A percentile compares a stretch with the other conserved stretches of the same genome.
These are phyloP conservation scores for Pseudozyma sp. DNA, from an alignment of 1,284 basidiomycete genomes.

Conservation along the genomic window DNA sequence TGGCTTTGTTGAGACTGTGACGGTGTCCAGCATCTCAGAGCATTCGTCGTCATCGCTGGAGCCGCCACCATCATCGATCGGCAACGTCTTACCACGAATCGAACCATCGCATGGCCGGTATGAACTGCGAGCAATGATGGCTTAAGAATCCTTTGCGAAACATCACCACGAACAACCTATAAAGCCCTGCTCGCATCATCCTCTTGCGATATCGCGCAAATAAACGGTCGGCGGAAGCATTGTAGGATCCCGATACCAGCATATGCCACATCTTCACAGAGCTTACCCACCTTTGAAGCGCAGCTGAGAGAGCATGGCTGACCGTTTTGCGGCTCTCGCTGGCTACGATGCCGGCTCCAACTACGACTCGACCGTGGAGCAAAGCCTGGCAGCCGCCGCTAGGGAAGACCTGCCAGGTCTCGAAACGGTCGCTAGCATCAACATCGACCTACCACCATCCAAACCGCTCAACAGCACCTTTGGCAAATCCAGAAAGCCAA, in stretches of 20 bases:
- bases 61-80: no score
- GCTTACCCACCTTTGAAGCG: not conserved
- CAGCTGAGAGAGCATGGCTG: conserved; percentile 33
- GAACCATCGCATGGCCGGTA: no score
- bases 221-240: no score
- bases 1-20: not conserved
- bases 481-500: conserved; percentile 34
- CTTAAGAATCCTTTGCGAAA: no score
- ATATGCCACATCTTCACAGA: not conserved
- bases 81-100: no score
- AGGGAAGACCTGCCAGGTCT: conserved; percentile 47
- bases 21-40: not conserved
- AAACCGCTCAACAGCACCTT: conserved; percentile 38
- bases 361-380: conserved; percentile 47
- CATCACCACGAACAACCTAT: no score
- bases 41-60: no score
- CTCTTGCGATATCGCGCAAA: no score
- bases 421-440: conserved; percentile 48
- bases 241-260: no score
- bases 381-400: conserved; percentile 31
- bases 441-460: conserved; percentile 35
- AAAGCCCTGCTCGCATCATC: no score
- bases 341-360: conserved; percentile 54
- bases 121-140: no score
- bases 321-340: conserved; percentile 53